Conservation (phyloP, 1,139 yeast species). For the Williopsis jadinii region DNA sequence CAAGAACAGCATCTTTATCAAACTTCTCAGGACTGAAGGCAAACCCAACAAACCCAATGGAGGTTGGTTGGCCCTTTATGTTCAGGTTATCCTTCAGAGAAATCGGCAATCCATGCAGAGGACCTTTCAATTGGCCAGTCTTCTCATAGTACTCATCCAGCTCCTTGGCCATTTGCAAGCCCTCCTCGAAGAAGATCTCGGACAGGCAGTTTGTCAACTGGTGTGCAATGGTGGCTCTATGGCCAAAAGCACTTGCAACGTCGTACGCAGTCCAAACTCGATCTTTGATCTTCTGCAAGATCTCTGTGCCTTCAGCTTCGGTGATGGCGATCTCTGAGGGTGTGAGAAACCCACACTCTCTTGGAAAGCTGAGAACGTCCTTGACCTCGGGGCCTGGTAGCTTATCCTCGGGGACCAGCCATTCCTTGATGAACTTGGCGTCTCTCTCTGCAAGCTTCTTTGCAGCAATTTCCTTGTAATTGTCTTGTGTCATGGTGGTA, state of each 20-base stretch:
- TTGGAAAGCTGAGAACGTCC: constrained; percentile 34
- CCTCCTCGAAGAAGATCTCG: constrained; percentile 35
- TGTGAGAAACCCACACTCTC: constrained; percentile 23
- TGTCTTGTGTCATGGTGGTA: constrained; percentile 6
- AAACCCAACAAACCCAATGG: constrained; percentile 39
- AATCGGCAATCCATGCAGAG: constrained; percentile 65
- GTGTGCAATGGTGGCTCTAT: constrained; percentile 52
- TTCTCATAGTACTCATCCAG: constrained; percentile 35
- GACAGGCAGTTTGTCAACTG: constrained; percentile 43
- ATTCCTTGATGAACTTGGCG: constrained; percentile 31
- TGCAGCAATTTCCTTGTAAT: constrained; percentile 30
- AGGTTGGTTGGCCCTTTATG: constrained; percentile 37
- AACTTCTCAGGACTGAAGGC: constrained; percentile 31
- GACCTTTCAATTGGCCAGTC: constrained; percentile 39
- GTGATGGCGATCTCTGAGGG: constrained; percentile 30
- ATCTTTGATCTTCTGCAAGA: constrained; percentile 26
- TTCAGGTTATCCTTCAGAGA: constrained; percentile 50
- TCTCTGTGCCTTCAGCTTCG: constrained; percentile 24
- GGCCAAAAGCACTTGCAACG: constrained; percentile 44
- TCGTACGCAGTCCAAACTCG: constrained; percentile 32
- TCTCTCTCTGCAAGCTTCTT: constrained; percentile 32
- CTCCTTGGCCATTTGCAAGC: constrained; percentile 36
- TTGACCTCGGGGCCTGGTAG: constrained; percentile 32
- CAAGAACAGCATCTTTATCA: constrained; percentile 33
- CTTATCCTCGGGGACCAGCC: constrained; percentile 32